Conservation (phyloP, 1,284 basidiomycete species). For the Singerocomus rubriflavus region DNA sequence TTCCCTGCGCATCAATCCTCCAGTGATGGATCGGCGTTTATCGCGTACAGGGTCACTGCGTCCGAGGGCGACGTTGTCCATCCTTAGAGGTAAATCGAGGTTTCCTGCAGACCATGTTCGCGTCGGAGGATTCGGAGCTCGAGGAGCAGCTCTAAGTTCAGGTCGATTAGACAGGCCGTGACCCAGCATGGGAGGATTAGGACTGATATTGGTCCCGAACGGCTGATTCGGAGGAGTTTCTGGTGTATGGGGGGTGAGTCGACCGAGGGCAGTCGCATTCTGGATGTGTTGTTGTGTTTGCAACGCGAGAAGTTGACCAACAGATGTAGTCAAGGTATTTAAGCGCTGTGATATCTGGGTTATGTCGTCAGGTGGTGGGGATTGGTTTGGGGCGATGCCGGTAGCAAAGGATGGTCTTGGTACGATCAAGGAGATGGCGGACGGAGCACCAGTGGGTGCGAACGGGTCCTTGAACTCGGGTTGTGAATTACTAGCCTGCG, state of each 20-base stretch:
- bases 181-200: constrained; percentile 43
- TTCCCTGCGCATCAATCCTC: constrained; percentile 62
- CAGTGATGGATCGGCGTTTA: constrained; percentile 74
- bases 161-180: constrained; percentile 60
- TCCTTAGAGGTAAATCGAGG: constrained; percentile 64
- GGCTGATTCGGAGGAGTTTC: constrained; percentile 52
- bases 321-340: constrained; percentile 80
- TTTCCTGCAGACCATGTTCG: constrained; percentile 80
- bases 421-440: constrained; percentile 39
- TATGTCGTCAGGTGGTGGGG: constrained; percentile 66
- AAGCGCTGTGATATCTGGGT: constrained; percentile 75
- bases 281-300: constrained; percentile 70
- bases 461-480: constrained; percentile 81
- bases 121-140: constrained; percentile 65
- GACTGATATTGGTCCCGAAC: constrained; percentile 38
- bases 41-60: constrained; percentile 44
- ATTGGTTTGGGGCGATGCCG: constrained; percentile 67
- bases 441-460: constrained; percentile 41
- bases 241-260: constrained; percentile 43
- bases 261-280: constrained; percentile 39
- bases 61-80: constrained; percentile 37
- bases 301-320: constrained; percentile 76
- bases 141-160: constrained; percentile 51
- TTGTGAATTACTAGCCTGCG: constrained; percentile 35
- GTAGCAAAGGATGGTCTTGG: constrained; percentile 58